Base-by-base conservation (phyloP, 2,329 filamentous ascomycete species). In the Sporothrix variecibatus region DNA sequence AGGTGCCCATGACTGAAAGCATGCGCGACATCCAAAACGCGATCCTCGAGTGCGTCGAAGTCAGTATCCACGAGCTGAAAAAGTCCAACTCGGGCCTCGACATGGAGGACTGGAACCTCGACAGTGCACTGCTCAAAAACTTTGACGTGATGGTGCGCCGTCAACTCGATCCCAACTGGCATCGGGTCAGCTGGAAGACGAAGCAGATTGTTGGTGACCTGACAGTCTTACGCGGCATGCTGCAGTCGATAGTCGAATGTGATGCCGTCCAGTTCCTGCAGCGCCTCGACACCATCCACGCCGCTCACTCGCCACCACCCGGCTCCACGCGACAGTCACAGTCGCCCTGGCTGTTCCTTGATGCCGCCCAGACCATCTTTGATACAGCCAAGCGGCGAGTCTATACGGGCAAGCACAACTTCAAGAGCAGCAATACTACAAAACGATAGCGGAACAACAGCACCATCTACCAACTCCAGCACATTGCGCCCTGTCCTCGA, bases 151-250 rank as follows among this genome's bases (percentile, higher is more conserved):
- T 95, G 73, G 91, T 99, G 70, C 89, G 95, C 76, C 89, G 95
- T 74, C 96, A 99, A 82, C 85, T 99, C 23, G 95, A 98, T 80
- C 95, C 95, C 4, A 95, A 98, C 74, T 99, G 96, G 96, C 96
- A 99, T 84, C 90, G 96, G 72, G 93, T 97, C 71, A 98, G 93
- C 81, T 97, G 93, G 87, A 94, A 96, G 82, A 98, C 95, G 1
- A 94, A 93, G 79, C 95, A 98, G 82, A 97, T 99, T 78, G 95
- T 97, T 73, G 92, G 91, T 78, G 96, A 98, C 80, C 82, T 99
- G 78, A 92, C 92, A 0, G 91, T 97, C 23, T 86, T 99, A 51
- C 89, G 95, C 74, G 91, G 90, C 28, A 92, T 98, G 81, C 87
- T 99, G 20, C 92, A 95, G 82, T 92, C 86, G 49, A 86, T 99